Evolutionary conservation across 345 rosid genomes (phyloP).

Genomic region (Garcia nutans): DNA sequence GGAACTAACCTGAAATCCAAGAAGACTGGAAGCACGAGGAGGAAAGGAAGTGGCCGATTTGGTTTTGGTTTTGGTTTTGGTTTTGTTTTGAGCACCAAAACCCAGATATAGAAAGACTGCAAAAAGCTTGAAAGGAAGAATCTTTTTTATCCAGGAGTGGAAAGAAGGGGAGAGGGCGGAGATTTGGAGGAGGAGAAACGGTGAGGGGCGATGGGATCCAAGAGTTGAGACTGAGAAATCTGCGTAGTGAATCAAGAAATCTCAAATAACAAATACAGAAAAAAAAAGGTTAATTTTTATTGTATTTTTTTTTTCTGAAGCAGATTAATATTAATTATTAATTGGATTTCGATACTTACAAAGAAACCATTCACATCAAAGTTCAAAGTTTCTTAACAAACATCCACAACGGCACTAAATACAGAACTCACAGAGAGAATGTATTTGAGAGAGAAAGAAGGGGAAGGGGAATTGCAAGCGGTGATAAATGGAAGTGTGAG

Average conservation of each 20-base stretch:
- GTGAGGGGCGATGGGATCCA: conserved; percentile 35
- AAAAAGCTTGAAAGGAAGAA: not conserved
- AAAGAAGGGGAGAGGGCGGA: not conserved
- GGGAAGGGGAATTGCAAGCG: not conserved
- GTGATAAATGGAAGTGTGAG: not conserved
- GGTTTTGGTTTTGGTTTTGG: not conserved
- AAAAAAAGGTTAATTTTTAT: not conserved
- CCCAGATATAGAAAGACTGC: not conserved
- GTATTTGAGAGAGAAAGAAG: too few species aligned
- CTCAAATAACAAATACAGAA: not conserved
- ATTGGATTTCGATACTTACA: conserved; percentile 17
- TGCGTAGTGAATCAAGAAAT: conserved; percentile 6
- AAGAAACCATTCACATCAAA: not conserved
- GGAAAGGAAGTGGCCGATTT: conserved; percentile 33
- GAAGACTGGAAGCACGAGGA: conserved; percentile 15
- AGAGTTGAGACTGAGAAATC: conserved; percentile 22
- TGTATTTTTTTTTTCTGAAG: too few species aligned
- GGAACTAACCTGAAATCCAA: conserved; percentile 45
- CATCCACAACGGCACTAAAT: not conserved
- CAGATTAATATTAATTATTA: too few species aligned
- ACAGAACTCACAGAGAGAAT: not conserved
- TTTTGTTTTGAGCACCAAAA: not conserved
- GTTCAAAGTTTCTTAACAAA: not conserved
- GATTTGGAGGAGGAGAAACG: conserved; percentile 19
- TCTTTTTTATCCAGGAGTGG: not conserved